These are phyloP conservation scores for Aleurites moluccanus DNA, from an alignment of 441 rosid species.

Conservation along the genomic window DNA sequence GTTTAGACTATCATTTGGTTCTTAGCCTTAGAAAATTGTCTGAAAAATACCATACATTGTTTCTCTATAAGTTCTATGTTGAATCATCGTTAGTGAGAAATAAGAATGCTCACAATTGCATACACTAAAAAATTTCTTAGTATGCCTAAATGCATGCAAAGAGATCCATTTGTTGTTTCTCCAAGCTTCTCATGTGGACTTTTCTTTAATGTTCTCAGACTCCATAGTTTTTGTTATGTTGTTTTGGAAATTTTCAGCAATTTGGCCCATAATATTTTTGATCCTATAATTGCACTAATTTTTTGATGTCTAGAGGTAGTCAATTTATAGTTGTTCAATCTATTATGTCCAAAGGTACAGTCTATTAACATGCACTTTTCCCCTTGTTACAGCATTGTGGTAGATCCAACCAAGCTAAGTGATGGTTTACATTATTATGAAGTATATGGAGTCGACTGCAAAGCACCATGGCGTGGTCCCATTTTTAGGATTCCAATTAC, in stretches of 20 bases:
- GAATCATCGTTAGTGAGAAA: background rate
- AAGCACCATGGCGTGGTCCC: slow-evolving; percentile 94
- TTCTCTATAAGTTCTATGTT: background rate
- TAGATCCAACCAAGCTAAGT: slow-evolving; percentile 85
- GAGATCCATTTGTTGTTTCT: slow-evolving; percentile 7
- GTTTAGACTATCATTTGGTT: background rate
- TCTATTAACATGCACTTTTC: slow-evolving; percentile 20
- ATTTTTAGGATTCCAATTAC: slow-evolving; percentile 90
- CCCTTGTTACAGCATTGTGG: slow-evolving; percentile 70
- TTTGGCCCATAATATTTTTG: slow-evolving; percentile 7
- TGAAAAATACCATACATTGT: background rate
- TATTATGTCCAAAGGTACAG: background rate
- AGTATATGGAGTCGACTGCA: slow-evolving; percentile 94
- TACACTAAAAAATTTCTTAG: background rate
- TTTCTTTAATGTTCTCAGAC: background rate
- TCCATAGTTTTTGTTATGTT: background rate
- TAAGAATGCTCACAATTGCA: background rate
- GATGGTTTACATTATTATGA: slow-evolving; percentile 91
- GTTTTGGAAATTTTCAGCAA: slow-evolving; percentile 6
- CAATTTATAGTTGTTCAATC: background rate
- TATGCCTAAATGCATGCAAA: background rate
- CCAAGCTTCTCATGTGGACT: slow-evolving; percentile 14
- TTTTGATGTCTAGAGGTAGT: slow-evolving; percentile 15
- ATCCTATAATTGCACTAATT: slow-evolving; percentile 4
- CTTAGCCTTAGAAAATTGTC: background rate